These are phyloP conservation scores for Punica granatum DNA, from an alignment of 345 rosid species.

Conservation along the genomic window DNA sequence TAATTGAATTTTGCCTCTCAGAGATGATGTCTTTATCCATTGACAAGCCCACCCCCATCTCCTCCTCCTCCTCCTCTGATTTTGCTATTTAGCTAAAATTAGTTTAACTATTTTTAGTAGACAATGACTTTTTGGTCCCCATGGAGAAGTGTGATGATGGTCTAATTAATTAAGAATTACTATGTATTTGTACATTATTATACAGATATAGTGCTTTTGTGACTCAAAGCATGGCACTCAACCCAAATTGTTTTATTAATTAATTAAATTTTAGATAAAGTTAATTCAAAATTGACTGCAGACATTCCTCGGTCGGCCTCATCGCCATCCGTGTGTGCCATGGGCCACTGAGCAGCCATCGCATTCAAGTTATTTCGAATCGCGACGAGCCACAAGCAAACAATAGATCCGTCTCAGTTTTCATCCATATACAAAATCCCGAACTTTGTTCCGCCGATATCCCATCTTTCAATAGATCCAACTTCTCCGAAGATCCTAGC, in stretches of 20 bases:
- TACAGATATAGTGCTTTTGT: constrained; percentile 5
- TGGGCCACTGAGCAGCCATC: not conserved
- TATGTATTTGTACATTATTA: not conserved
- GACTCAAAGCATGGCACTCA: constrained; percentile 10
- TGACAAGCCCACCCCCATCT: not conserved
- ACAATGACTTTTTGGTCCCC: not conserved
- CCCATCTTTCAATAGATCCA: not conserved
- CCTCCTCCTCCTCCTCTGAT: too few species aligned
- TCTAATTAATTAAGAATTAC: not conserved
- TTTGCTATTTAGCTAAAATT: too few species aligned
- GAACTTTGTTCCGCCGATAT: not conserved
- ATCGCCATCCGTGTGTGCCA: not conserved
- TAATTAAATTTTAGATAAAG: not conserved
- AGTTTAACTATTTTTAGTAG: not conserved
- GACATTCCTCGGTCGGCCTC: not conserved
- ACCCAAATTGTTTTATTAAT: constrained; percentile 1
- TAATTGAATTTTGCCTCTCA: too few species aligned
- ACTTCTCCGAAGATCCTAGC: not conserved
- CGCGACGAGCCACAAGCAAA: not conserved
- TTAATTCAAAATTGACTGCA: not conserved
- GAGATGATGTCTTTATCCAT: not conserved
- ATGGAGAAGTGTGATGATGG: not conserved
- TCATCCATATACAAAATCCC: not conserved
- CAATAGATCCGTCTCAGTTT: constrained; percentile 5
- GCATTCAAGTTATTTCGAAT: not conserved